Base-by-base conservation (phyloP, 2,329 filamentous ascomycete genomes). In the Tolypocladium nubicola region DNA sequence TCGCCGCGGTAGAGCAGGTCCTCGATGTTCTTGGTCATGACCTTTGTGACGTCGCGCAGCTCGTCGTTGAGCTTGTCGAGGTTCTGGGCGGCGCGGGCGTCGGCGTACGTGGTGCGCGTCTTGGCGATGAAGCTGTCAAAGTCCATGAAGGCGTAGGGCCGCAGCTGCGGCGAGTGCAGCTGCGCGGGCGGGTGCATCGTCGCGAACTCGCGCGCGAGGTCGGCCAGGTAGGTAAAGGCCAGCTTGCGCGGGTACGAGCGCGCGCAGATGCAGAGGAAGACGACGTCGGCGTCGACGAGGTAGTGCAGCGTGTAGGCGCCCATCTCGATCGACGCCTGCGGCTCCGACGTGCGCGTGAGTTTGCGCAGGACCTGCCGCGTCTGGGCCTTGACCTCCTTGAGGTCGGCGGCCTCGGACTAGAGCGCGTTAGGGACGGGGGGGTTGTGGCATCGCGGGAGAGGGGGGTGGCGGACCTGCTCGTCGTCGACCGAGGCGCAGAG, bases 11-110 rank as follows among this genome's bases (percentile, higher is more conserved):
- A 99, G 56, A 99, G 78, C 68, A 99, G 76, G 72, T 99, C 94
- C 79, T 99, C 94, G 65, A 99, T 97, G 73, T 99, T 99, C 83
- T 97, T 97, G 57, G 92, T 97, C 95, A 99, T 99, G 69, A 99
- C 92, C 76, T 97, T 92, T 1, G 94, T 97, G 57, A 99, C 95
- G 74, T 97, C 94, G 71, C 92, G 88, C 63, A 99, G 83, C 80
- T 99, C 95, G 69, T 97, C 90, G 70, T 99, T 97, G 63, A 99
- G 79, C 75, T 93, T 91, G 73, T 95, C 90, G 58, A 99, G 83
- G 74, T 97, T 97, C 75, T 92, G 89, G 16, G 89, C 84, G 19
- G 94, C 94, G 63, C 94, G 86, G 56, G 88, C 85, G 73, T 99
- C 94, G 66, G 94, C 89, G 75, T 99, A 99, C 35, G 92, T 91